Conservation (phyloP, 139 green algal species). For the Micractinium conductrix region DNA sequence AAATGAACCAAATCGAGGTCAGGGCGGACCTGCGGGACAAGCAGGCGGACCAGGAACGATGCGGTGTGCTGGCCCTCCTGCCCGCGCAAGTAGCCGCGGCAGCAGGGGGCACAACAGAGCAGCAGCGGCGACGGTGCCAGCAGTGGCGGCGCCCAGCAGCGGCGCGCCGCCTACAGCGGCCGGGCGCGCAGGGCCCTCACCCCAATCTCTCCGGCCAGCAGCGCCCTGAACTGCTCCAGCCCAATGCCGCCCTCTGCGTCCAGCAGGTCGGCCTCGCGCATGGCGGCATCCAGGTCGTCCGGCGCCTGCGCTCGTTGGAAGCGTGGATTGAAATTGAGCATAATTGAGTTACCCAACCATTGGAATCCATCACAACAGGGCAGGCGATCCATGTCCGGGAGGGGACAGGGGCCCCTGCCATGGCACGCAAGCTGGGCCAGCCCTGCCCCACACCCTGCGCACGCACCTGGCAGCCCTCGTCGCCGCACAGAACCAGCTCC, state of each 20-base stretch:
- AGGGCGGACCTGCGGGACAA: too few species aligned
- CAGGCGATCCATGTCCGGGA: not conserved
- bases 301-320: too few species aligned
- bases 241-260: not conserved
- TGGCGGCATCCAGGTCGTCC: not conserved
- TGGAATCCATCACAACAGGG: not conserved
- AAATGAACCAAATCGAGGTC: too few species aligned
- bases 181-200: too few species aligned
- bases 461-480: slow-evolving; percentile 12
- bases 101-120: not conserved
- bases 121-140: too few species aligned
- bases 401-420: too few species aligned
- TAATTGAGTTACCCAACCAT: too few species aligned
- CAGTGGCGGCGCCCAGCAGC: not conserved
- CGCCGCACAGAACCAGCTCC: slow-evolving; percentile 49
- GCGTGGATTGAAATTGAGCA: too few species aligned
- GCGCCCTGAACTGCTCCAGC: not conserved
- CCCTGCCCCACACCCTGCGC: too few species aligned
- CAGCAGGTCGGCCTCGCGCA: not conserved
- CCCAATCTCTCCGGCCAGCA: not conserved
- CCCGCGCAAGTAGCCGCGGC: not conserved
- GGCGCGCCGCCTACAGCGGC: not conserved
- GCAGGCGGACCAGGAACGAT: not conserved
- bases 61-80: too few species aligned
- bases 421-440: too few species aligned